These are phyloP conservation scores for Geotrichum klebahnii DNA, from an alignment of 1,139 yeast species.

Conservation along the genomic window DNA sequence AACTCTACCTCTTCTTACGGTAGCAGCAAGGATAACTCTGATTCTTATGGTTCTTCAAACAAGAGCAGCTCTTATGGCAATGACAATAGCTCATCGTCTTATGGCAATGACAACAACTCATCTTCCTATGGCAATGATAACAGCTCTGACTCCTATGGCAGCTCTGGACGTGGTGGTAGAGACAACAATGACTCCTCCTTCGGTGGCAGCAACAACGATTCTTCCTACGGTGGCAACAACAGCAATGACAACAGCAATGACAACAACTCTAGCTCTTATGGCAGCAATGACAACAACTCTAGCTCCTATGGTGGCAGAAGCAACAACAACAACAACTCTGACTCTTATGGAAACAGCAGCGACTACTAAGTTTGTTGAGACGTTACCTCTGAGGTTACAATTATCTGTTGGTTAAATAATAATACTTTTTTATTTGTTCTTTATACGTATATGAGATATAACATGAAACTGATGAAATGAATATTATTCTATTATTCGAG, in stretches of 20 bases:
- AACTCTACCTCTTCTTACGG: not conserved
- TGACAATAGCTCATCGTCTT: conserved; percentile 17
- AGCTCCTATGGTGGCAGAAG: conserved; percentile 30
- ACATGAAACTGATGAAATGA: not conserved
- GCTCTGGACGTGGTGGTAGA: conserved; percentile 23
- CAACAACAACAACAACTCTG: not conserved
- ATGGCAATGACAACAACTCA: conserved; percentile 14
- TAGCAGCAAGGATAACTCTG: conserved; percentile 27
- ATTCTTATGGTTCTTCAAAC: conserved; percentile 27
- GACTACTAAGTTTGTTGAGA: no score
- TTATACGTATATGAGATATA: no score
- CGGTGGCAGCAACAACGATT: conserved; percentile 27
- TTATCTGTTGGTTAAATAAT: no score
- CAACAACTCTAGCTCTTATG: conserved; percentile 26
- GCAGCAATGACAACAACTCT: conserved; percentile 17
- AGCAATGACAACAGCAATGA: conserved; percentile 6
- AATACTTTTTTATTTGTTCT: no score
- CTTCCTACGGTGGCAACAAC: conserved; percentile 22
- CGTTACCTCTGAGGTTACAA: no score
- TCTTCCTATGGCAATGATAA: conserved; percentile 20
- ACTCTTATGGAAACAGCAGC: conserved; percentile 30
- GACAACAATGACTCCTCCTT: conserved; percentile 21
- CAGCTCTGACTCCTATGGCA: conserved; percentile 33
- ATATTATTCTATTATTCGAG: not conserved
- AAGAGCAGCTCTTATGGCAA: conserved; percentile 15